Evolutionary conservation across 1,139 yeast genomes (phyloP).

Genomic region (Yamadazyma atmosphaerica): DNA sequence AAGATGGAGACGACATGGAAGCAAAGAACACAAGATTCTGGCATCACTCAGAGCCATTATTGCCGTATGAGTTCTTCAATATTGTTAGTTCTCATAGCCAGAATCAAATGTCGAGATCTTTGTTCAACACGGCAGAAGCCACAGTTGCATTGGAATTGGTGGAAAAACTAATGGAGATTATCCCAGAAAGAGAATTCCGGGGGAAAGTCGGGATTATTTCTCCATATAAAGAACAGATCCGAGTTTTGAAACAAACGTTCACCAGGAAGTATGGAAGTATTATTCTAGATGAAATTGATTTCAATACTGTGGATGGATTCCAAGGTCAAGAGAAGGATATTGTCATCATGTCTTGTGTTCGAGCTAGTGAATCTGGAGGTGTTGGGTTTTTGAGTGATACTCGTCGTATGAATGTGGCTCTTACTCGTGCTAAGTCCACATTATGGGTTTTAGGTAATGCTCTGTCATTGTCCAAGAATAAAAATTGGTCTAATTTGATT

Average conservation of each 20-base stretch:
- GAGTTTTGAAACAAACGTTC: conserved; percentile 58
- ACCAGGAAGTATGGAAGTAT: conserved; percentile 57
- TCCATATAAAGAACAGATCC: conserved; percentile 89
- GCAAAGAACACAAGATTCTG: conserved; percentile 64
- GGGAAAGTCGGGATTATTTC: conserved; percentile 90
- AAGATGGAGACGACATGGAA: conserved; percentile 75
- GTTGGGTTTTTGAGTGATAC: conserved; percentile 90
- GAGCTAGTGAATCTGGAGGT: conserved; percentile 68
- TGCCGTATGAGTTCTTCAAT: conserved; percentile 82
- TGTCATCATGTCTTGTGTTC: conserved; percentile 90
- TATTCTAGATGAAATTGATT: conserved; percentile 70
- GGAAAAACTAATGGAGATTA: conserved; percentile 49
- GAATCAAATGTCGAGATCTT: conserved; percentile 64
- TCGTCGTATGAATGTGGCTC: conserved; percentile 93
- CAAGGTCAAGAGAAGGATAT: conserved; percentile 98
- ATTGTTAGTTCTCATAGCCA: conserved; percentile 65
- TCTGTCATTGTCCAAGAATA: conserved; percentile 58
- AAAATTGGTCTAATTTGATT: conserved; percentile 68
- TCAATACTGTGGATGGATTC: conserved; percentile 95
- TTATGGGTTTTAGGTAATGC: conserved; percentile 90
- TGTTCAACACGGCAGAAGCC: conserved; percentile 71
- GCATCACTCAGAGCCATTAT: conserved; percentile 58
- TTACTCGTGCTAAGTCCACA: conserved; percentile 90
- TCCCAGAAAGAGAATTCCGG: conserved; percentile 54
- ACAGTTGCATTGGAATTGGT: conserved; percentile 70